A percentile compares a stretch with the other conserved stretches of the same genome.
phyloP scores from a whole-genome alignment of 1,284 basidiomycete species.

The Rhodotorula sp. region DNA sequence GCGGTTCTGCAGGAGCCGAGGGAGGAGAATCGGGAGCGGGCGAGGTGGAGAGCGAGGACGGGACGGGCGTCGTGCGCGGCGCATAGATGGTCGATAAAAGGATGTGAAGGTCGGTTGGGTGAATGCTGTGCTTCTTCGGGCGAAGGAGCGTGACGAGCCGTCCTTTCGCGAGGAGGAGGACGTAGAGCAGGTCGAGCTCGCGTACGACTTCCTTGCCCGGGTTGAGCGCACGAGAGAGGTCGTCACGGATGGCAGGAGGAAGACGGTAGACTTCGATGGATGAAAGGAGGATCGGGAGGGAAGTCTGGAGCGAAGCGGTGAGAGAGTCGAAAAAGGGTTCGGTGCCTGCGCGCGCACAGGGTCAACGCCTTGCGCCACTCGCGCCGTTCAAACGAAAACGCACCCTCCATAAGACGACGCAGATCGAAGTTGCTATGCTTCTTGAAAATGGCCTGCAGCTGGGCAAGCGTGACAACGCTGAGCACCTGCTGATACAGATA shows the following conservation, averaged over 20 bases:
- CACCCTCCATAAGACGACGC: slow-evolving; percentile 76
- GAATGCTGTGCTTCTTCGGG: slow-evolving; percentile 89
- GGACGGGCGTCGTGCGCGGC: slow-evolving; percentile 59
- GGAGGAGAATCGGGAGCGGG: background rate
- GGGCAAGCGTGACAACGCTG: slow-evolving; percentile 80
- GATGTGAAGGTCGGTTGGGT: slow-evolving; percentile 65
- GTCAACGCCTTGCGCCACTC: background rate
- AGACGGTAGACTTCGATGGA: slow-evolving; percentile 42
- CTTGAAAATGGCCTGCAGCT: slow-evolving; percentile 82
- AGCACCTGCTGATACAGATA: slow-evolving; percentile 91
- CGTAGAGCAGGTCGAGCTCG: slow-evolving; percentile 74
- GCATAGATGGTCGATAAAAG: slow-evolving; percentile 50
- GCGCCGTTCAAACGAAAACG: slow-evolving; percentile 20
- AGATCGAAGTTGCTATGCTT: slow-evolving; percentile 89
- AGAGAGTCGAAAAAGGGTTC: slow-evolving; percentile 76
- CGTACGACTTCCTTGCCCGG: slow-evolving; percentile 70
- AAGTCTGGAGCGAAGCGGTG: slow-evolving; percentile 68
- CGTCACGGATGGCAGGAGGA: slow-evolving; percentile 53
- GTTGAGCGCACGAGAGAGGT: slow-evolving; percentile 71
- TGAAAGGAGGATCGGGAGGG: slow-evolving; percentile 24
- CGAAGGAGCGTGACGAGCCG: slow-evolving; percentile 84
- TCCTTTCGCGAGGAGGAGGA: slow-evolving; percentile 75
- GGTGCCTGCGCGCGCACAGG: slow-evolving; percentile 60
- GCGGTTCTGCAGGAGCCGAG: no score
- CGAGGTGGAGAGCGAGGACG: background rate